Base-by-base conservation (phyloP, 1,284 basidiomycete species). In the Testicularia cyperi region DNA sequence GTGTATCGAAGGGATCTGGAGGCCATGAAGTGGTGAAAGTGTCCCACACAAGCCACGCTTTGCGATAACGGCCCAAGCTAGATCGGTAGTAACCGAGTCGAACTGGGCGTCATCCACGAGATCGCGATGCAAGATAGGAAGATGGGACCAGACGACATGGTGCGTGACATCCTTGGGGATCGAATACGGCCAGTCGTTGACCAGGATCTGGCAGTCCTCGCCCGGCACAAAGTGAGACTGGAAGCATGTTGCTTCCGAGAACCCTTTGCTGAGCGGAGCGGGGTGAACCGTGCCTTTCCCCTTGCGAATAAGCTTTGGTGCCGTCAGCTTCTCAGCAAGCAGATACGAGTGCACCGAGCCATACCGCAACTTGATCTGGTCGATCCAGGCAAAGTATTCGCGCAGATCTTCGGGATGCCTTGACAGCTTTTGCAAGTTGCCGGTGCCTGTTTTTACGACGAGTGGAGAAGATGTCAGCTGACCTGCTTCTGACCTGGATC, bases 341-440 rank as follows among this genome's bases (percentile, higher is more conserved):
- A 57, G 31, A 25, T 51, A 57, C 2, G 36, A n/a, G 0, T 31
- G 37, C 0, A 46, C 44, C 4, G 36, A 39, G 5, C 54, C 54
- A 28, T 57, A 57, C 20, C 38, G 16, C n/a, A 20, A n/a, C n/a
- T 46, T 45, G 33, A 57, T 25, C 14, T 21, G 27, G 22, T 51
- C 40, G 43, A 52, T 57, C 54, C 54, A 57, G 9, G 47, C 47
- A 25, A 57, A 57, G 30, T 57, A 57, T n/a, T 51, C 54, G 6
- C 39, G 27, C 12, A 57, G 39, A 15, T 46, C 47, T 2, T 46
- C 47, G 2, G 47, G 54, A 16, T 57, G 54, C 1, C 54, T 47
- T 0, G 47, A 30, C 2, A 57, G 37, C 0, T 2, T 8, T n/a
- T 46, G 40, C 5, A 57, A 33, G 14, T 34, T 30, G 12, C 53